A percentile compares a stretch with the other conserved stretches of the same genome.
Evolutionary conservation across 371 early-diverging fungal genomes (phyloP).

Genomic region (Fennellomyces sp.): DNA sequence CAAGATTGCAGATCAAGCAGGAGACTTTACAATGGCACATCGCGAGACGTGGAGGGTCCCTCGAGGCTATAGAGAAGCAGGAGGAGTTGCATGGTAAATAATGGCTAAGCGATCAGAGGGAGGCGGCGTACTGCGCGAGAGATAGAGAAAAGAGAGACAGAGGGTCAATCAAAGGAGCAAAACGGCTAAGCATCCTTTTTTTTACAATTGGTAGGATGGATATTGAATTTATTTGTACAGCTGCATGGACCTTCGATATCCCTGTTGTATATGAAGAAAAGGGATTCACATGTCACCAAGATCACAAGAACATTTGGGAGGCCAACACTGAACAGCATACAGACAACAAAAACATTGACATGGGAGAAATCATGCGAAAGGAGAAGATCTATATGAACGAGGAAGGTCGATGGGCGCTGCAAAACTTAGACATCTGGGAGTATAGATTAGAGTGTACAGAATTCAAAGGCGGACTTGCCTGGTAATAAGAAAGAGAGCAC

Average conservation of each 20-base stretch:
- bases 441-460: conserved; percentile 36
- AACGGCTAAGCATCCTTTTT: background rate
- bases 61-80: conserved; percentile 45
- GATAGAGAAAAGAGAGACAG: background rate
- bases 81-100: conserved; percentile 46
- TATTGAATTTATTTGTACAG: conserved; percentile 48
- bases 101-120: background rate
- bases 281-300: conserved; percentile 45
- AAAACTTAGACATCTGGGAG: conserved; percentile 43
- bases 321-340: conserved; percentile 28
- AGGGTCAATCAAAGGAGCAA: background rate
- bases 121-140: background rate
- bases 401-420: conserved; percentile 39
- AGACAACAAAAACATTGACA: conserved; percentile 27
- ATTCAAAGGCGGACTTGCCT: conserved; percentile 40
- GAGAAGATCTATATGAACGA: conserved; percentile 30
- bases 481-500: conserved; percentile 9
- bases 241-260: conserved; percentile 38
- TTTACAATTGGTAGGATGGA: conserved; percentile 32
- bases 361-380: conserved; percentile 28
- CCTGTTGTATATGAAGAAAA: conserved; percentile 33
- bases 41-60: conserved; percentile 45
- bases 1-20: conserved; percentile 40
- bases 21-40: conserved; percentile 52
- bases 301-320: conserved; percentile 46